A percentile compares a stretch with the other conserved stretches of the same genome.
phyloP scores from a whole-genome alignment of 202 grass and related monocot species.

The Dendrocalamus latiflorus region DNA sequence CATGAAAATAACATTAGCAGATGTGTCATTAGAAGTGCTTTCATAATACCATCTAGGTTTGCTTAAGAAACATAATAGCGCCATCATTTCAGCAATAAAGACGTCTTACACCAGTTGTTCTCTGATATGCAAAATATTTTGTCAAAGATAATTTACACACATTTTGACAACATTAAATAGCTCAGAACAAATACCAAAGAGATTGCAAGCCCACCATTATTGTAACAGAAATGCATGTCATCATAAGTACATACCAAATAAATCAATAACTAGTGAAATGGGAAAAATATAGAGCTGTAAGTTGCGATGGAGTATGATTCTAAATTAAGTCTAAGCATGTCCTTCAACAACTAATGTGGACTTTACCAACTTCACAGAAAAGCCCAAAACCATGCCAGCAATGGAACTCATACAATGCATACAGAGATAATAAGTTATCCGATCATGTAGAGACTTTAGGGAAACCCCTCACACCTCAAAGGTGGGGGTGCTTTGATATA shows the following conservation, averaged over 20 bases:
- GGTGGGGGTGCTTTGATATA: too few relatives aligned
- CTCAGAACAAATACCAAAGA: too few relatives aligned
- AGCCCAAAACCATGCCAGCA: not conserved
- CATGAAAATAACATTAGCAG: not conserved
- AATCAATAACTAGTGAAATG: slow-evolving; percentile 9
- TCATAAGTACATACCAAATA: not conserved
- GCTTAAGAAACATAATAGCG: not conserved
- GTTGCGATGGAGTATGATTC: slow-evolving; percentile 5
- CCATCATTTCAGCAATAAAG: not conserved
- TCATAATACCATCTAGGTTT: not conserved
- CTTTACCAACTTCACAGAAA: not conserved
- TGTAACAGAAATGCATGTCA: not conserved
- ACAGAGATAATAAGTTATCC: not conserved
- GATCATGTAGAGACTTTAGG: too few relatives aligned
- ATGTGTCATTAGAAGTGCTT: not conserved
- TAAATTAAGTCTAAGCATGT: not conserved
- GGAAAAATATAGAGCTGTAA: not conserved
- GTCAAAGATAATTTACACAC: not conserved
- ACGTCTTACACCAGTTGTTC: not conserved
- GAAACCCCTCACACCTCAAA: too few relatives aligned
- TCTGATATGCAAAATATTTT: not conserved
- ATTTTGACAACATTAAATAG: too few relatives aligned
- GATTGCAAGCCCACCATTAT: not conserved
- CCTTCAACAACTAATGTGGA: not conserved
- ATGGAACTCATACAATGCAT: not conserved